phyloP scores from a whole-genome alignment of 2,329 filamentous ascomycete genomes.

The Penicillium concentricum region DNA sequence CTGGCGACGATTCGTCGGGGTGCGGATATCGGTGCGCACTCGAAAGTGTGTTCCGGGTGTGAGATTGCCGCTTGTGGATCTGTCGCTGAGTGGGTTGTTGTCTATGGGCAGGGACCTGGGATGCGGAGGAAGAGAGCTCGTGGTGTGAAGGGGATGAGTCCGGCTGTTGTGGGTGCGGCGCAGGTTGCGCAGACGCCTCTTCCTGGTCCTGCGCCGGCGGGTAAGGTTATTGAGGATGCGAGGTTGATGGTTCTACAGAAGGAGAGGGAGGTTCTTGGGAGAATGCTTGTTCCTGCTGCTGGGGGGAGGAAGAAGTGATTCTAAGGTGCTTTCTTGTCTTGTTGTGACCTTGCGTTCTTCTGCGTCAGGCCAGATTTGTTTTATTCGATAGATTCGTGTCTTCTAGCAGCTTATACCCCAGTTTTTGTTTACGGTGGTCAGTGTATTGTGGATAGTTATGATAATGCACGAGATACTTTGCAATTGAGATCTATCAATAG shows the following conservation, averaged over 20 bases:
- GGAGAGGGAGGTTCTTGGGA: slow-evolving; percentile 66
- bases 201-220: slow-evolving; percentile 45
- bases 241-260: slow-evolving; percentile 64
- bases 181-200: slow-evolving; percentile 18
- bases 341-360: neutral
- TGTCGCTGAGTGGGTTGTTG: slow-evolving; percentile 66
- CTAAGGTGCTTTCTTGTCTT: neutral
- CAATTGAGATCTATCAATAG: neutral
- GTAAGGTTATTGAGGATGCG: slow-evolving; percentile 60
- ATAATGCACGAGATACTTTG: neutral
- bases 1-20: slow-evolving; percentile 39
- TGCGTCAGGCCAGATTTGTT: neutral
- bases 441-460: neutral
- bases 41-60: slow-evolving; percentile 67
- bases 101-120: slow-evolving; percentile 62
- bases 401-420: slow-evolving; percentile 6
- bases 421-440: neutral
- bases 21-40: slow-evolving; percentile 52
- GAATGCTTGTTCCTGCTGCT: slow-evolving; percentile 54
- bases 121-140: slow-evolving; percentile 35
- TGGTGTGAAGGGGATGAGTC: slow-evolving; percentile 34
- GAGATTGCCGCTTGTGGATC: slow-evolving; percentile 57
- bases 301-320: slow-evolving; percentile 30
- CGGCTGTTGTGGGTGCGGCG: slow-evolving; percentile 16
- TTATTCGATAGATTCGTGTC: neutral